These are phyloP conservation scores for Sideroxylon spinosum DNA, from an alignment of 179 eudicot genomes.

Conservation along the genomic window DNA sequence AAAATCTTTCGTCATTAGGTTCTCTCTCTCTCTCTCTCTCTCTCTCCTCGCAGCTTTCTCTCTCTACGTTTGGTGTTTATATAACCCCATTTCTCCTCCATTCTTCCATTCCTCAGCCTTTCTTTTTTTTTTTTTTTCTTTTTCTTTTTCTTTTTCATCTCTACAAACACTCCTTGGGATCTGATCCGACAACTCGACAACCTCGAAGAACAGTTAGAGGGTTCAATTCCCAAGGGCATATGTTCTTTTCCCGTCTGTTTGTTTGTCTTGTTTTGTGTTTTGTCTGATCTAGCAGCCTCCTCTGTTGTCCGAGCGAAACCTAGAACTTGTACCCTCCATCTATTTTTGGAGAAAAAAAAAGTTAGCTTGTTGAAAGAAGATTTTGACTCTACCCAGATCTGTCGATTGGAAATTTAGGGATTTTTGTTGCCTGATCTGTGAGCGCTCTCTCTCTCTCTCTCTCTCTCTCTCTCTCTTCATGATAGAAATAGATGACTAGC, in stretches of 20 bases:
- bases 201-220: background rate
- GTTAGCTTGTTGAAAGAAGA: background rate
- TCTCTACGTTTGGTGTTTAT: conserved; percentile 9
- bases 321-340: background rate
- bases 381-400: conserved; percentile 10
- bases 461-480: background rate
- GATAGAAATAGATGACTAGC: background rate
- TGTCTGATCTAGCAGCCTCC: background rate
- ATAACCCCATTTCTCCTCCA: background rate
- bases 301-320: background rate
- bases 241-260: background rate
- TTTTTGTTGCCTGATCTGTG: conserved; percentile 9
- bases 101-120: conserved; percentile 17
- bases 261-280: background rate
- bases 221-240: conserved; percentile 32
- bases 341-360: background rate
- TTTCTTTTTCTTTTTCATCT: background rate
- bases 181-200: conserved; percentile 18
- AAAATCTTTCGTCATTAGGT: conserved; percentile 29
- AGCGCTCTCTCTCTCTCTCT: conserved; percentile 12
- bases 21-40: conserved; percentile 14
- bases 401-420: background rate
- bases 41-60: conserved; percentile 7
- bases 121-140: conserved; percentile 12
- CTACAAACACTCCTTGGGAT: conserved; percentile 18